Percentiles rank a stretch among this genome's conserved stretches.
Conservation (phyloP, 192 early-diverging fungal genomes). For the Chytriomyces confervae region DNA sequence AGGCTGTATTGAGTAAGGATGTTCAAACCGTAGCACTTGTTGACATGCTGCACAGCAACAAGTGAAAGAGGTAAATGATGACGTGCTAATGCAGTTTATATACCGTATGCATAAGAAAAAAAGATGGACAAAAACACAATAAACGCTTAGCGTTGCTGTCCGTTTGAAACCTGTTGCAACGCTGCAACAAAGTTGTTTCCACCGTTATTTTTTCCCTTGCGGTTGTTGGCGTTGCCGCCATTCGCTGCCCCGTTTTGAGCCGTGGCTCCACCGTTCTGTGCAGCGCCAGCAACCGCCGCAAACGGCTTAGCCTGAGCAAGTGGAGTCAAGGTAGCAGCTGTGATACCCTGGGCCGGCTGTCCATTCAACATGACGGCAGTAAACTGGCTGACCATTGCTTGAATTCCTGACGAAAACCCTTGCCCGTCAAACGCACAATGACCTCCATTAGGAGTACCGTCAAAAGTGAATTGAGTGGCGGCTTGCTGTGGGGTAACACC, state of each 20-base stretch:
- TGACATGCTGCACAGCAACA: no score
- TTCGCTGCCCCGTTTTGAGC: background rate
- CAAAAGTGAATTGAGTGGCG: slow-evolving; percentile 25
- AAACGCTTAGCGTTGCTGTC: no score
- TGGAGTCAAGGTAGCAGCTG: background rate
- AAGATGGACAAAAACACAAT: no score
- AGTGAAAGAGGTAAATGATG: no score
- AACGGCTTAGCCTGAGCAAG: background rate
- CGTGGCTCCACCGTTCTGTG: background rate
- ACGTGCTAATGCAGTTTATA: no score
- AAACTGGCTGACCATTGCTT: slow-evolving; percentile 39
- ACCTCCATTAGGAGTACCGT: slow-evolving; percentile 35
- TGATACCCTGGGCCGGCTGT: background rate
- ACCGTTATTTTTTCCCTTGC: background rate
- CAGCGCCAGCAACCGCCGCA: background rate
- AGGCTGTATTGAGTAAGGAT: no score
- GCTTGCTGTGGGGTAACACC: slow-evolving; percentile 8
- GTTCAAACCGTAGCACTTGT: no score
- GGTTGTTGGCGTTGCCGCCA: background rate
- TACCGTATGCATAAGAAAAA: no score
- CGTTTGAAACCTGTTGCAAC: no score
- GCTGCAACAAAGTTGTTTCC: background rate
- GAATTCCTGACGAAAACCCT: slow-evolving; percentile 34
- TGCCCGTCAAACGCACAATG: slow-evolving; percentile 45
- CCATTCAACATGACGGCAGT: background rate